Conservation (phyloP, 352 stramenopile genomes). For the Phytophthora idaei region DNA sequence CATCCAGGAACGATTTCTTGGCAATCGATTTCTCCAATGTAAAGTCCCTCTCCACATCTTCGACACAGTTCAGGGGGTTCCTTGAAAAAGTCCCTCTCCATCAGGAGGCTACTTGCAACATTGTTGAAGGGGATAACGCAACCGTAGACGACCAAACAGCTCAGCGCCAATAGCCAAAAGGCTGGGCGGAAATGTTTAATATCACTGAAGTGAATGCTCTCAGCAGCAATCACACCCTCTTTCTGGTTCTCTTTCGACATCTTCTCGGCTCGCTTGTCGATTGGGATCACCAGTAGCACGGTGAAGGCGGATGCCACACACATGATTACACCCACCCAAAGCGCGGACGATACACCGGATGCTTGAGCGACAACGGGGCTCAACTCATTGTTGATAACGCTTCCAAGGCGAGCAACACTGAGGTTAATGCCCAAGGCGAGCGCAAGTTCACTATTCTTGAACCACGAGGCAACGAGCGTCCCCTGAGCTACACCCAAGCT, state of each 20-base stretch:
- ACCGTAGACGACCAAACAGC: conserved; percentile 92
- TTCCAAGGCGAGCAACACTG: conserved; percentile 90
- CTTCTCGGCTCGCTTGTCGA: conserved; percentile 75
- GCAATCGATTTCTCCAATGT: conserved; percentile 61
- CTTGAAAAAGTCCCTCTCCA: conserved; percentile 92
- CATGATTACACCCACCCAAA: conserved; percentile 90
- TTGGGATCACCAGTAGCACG: conserved; percentile 76
- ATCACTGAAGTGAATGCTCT: conserved; percentile 75
- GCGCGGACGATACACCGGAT: conserved; percentile 66
- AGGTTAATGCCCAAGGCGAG: conserved; percentile 93
- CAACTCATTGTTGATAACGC: conserved; percentile 93
- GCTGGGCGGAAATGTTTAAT: conserved; percentile 80
- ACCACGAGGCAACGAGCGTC: conserved; percentile 92
- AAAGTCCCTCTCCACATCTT: conserved; percentile 64
- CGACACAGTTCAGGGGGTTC: conserved; percentile 51
- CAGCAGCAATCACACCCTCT: conserved; percentile 23
- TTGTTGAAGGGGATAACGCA: conserved; percentile 96
- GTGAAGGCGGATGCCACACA: conserved; percentile 71
- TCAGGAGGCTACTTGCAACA: conserved; percentile 91
- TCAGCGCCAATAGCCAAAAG: conserved; percentile 92
- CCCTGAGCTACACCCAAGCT: conserved; percentile 91
- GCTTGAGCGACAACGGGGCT: conserved; percentile 80
- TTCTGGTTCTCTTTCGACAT: conserved; percentile 31
- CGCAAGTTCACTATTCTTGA: conserved; percentile 93
- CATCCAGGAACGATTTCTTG: conserved; percentile 50